Percentiles rank a stretch among this genome's conserved stretches.
These are phyloP conservation scores for Butyriboletus appendiculatus DNA, from an alignment of 1,284 basidiomycete genomes.

Conservation along the genomic window DNA sequence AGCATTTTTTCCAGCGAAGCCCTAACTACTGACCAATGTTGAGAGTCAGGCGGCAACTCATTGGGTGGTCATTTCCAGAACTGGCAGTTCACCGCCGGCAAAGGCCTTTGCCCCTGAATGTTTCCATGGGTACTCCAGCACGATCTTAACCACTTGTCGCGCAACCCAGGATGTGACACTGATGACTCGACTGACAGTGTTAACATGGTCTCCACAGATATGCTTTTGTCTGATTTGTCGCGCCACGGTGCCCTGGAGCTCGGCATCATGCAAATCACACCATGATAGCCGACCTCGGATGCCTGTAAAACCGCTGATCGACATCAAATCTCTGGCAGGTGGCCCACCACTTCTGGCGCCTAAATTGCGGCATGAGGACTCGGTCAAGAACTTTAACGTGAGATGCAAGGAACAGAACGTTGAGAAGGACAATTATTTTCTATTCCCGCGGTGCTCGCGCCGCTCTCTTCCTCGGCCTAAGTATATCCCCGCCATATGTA, in stretches of 20 bases:
- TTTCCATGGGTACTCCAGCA: slow-evolving; percentile 1
- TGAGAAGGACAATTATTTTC: too few species aligned
- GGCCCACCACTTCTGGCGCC: slow-evolving; percentile 27
- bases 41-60: too few species aligned
- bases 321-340: slow-evolving; percentile 40
- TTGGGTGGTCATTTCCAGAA: too few species aligned
- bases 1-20: neutral
- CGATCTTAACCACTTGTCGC: slow-evolving; percentile 2
- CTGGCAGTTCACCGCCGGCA: too few species aligned
- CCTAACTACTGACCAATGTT: too few species aligned
- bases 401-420: slow-evolving; percentile 15
- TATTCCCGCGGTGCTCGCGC: too few species aligned
- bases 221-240: slow-evolving; percentile 42
- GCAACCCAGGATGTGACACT: slow-evolving; percentile 9
- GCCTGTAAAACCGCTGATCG: slow-evolving; percentile 49
- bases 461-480: too few species aligned
- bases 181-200: slow-evolving; percentile 26
- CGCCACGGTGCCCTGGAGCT: slow-evolving; percentile 44
- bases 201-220: slow-evolving; percentile 34
- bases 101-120: too few species aligned
- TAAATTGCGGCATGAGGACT: slow-evolving; percentile 25
- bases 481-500: too few species aligned
- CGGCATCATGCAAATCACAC: slow-evolving; percentile 37
- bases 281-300: slow-evolving; percentile 27
- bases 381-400: slow-evolving; percentile 17